These are phyloP conservation scores for Tricholoma bakamatsutake DNA, from an alignment of 768 basidiomycete species.

Conservation along the genomic window DNA sequence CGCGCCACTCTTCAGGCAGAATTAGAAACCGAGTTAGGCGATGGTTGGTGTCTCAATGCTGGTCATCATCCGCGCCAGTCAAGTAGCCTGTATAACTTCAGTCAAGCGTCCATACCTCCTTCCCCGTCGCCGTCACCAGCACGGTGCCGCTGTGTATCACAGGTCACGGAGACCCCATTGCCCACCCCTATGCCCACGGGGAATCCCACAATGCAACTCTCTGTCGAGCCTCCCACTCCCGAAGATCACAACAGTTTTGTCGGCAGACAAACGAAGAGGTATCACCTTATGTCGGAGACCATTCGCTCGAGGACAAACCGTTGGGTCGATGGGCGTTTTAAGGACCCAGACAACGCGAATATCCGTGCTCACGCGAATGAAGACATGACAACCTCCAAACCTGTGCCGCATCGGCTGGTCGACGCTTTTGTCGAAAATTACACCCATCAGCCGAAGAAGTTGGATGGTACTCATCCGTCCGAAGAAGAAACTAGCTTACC, in stretches of 20 bases:
- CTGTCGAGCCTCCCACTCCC: conserved; percentile 39
- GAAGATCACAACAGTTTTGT: conserved; percentile 17
- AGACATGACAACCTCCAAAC: conserved; percentile 14
- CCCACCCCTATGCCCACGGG: conserved; percentile 14
- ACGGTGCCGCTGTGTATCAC: conserved; percentile 9
- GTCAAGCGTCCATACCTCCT: conserved; percentile 36
- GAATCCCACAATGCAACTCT: conserved; percentile 26
- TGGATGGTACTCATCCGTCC: background rate
- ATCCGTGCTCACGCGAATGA: conserved; percentile 1
- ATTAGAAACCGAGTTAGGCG: conserved; percentile 48
- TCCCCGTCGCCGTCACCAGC: conserved; percentile 21
- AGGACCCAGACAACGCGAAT: conserved; percentile 16
- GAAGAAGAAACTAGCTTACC: conserved; percentile 5
- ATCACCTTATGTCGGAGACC: conserved; percentile 41
- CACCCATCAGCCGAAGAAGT: conserved; percentile 4
- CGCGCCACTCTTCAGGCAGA: conserved; percentile 48
- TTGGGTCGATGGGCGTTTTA: conserved; percentile 55
- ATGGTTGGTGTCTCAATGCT: conserved; percentile 33
- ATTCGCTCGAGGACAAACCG: conserved; percentile 52
- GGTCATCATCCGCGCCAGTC: conserved; percentile 43
- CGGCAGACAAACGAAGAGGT: conserved; percentile 24
- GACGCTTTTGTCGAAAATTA: conserved; percentile 41
- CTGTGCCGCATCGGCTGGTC: conserved; percentile 35
- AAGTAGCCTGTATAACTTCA: conserved; percentile 51
- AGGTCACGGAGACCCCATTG: conserved; percentile 6